A percentile compares a stretch with the other conserved stretches of the same genome.
phyloP scores from a whole-genome alignment of 176 grass and related monocot genomes.

The Urochloa ruziziensis region DNA sequence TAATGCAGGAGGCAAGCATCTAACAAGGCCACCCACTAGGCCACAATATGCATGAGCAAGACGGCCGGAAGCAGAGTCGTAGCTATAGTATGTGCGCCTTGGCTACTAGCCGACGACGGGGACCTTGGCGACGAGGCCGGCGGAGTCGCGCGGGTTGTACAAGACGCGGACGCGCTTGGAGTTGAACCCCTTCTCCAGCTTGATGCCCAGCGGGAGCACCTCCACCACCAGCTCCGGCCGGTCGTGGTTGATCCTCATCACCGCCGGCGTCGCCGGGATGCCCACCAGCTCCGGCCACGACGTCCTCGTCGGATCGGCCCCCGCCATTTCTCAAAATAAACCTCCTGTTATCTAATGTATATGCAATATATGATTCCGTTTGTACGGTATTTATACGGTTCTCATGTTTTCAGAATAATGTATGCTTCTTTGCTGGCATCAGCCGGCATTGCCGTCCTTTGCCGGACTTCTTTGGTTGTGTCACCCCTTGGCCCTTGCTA shows the following conservation, averaged over 20 bases:
- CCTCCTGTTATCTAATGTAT: too few species aligned
- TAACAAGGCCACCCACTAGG: too few species aligned
- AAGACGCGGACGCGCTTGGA: slow-evolving; percentile 37
- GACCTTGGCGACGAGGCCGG: slow-evolving; percentile 11
- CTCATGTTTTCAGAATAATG: too few species aligned
- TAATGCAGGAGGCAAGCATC: too few species aligned
- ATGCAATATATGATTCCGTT: too few species aligned
- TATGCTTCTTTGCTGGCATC: not conserved
- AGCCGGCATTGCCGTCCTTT: not conserved
- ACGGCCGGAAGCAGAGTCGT: too few species aligned
- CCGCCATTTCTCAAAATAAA: not conserved
- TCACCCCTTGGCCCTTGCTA: not conserved
- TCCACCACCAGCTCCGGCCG: slow-evolving; percentile 15
- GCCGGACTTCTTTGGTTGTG: not conserved
- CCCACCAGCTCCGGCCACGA: slow-evolving; percentile 37
- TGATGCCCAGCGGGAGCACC: slow-evolving; percentile 9
- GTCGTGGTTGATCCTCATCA: slow-evolving; percentile 34
- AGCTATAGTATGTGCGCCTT: not conserved
- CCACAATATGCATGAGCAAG: too few species aligned
- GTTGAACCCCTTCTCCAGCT: slow-evolving; percentile 8
- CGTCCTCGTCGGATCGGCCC: not conserved
- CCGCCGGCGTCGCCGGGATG: slow-evolving; percentile 23
- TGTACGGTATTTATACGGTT: too few species aligned
- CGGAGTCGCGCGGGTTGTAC: slow-evolving; percentile 7
- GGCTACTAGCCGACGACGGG: slow-evolving; percentile 21